A percentile compares a stretch with the other conserved stretches of the same genome.
Evolutionary conservation across 2,329 filamentous ascomycete species (phyloP).

Genomic region (Orbilia blumenaviensis): DNA sequence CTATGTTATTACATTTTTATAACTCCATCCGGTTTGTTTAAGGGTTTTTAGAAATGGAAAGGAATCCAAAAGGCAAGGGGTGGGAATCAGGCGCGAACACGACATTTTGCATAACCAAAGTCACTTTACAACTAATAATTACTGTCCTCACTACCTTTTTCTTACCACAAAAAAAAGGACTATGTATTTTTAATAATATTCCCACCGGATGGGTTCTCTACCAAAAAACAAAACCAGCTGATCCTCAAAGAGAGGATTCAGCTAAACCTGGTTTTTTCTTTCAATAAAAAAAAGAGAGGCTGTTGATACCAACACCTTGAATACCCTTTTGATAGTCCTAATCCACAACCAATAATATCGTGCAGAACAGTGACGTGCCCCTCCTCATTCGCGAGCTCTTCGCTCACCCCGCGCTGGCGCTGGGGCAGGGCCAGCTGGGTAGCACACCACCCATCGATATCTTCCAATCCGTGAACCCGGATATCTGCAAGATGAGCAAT

Average conservation of each 20-base stretch:
- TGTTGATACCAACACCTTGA: too few relatives aligned
- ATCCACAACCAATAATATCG: background rate
- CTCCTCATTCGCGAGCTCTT: background rate
- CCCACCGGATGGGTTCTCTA: background rate
- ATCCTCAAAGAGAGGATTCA: too few relatives aligned
- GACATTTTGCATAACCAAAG: constrained; percentile 18
- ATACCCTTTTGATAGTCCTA: too few relatives aligned
- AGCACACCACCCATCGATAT: too few relatives aligned
- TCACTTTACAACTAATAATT: background rate
- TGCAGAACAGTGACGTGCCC: constrained; percentile 17
- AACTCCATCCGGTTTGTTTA: background rate
- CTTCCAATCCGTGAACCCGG: too few relatives aligned
- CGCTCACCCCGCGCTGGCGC: background rate
- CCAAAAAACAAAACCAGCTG: background rate
- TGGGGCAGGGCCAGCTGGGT: too few relatives aligned
- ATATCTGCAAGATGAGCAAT: too few relatives aligned
- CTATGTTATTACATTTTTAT: background rate
- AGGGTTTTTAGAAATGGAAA: constrained; percentile 17
- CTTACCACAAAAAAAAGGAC: background rate
- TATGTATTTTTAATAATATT: background rate
- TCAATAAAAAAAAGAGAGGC: too few relatives aligned
- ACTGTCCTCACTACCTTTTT: background rate
- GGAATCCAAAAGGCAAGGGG: background rate
- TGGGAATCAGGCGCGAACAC: background rate
- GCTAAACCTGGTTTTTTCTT: background rate